Conservation (phyloP, 306 rosid genomes). For the Cucumis cinereus region DNA sequence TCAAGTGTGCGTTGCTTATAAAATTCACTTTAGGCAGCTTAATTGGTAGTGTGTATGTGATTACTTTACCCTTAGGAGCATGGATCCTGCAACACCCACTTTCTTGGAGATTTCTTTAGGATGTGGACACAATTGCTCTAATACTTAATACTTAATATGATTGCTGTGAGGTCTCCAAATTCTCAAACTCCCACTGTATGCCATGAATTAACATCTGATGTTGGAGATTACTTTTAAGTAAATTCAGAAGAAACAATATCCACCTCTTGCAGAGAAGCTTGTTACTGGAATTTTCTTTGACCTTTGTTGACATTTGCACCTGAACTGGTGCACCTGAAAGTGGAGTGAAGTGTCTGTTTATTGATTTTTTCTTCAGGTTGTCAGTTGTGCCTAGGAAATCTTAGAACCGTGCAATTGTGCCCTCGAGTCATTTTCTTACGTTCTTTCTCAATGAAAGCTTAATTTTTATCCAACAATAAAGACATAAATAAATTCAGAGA, state of each 20-base stretch:
- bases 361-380: not conserved
- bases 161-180: not conserved
- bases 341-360: not conserved
- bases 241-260: conserved; percentile 1
- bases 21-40: not conserved
- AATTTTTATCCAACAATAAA: too few species aligned
- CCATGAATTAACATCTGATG: not conserved
- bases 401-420: too few species aligned
- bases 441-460: too few species aligned
- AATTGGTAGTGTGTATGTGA: not conserved
- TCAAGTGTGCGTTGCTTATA: not conserved
- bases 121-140: not conserved
- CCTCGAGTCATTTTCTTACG: too few species aligned
- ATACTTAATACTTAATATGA: not conserved
- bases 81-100: not conserved
- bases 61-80: not conserved
- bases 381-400: not conserved
- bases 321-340: conserved; percentile 9
- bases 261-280: conserved; percentile 12
- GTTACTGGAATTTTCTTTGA: conserved; percentile 25
- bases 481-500: too few species aligned
- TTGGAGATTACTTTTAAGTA: not conserved
- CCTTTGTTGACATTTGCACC: conserved; percentile 25
- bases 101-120: not conserved
- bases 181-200: not conserved